Percentiles rank a stretch among this genome's conserved stretches.
Evolutionary conservation across 805 yeast genomes (phyloP).

Genomic region (Candida palmyrensis): DNA sequence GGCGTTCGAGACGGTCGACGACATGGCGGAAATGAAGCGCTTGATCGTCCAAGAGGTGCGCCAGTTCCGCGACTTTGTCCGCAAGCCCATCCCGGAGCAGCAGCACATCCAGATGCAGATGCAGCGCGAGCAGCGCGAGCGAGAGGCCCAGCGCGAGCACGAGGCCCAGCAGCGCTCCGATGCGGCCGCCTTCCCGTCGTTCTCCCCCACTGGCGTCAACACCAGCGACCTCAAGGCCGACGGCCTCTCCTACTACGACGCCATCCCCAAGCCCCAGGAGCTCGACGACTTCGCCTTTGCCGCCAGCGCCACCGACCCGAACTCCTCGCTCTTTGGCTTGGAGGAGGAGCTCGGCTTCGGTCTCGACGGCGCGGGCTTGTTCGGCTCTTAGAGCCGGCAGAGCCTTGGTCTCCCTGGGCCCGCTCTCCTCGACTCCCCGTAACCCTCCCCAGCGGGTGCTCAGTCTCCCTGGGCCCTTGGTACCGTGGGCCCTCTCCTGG

Average conservation of each 20-base stretch:
- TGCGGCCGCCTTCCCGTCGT: constrained; percentile 1
- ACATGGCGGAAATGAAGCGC: constrained; percentile 65
- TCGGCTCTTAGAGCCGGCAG: too few relatives aligned
- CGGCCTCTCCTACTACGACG: constrained; percentile 26
- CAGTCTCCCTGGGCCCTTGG: too few relatives aligned
- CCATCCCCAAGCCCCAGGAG: constrained; percentile 42
- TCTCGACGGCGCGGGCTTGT: constrained; percentile 28
- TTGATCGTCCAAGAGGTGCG: constrained; percentile 79
- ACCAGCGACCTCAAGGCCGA: constrained; percentile 17
- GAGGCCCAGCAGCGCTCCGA: constrained; percentile 10
- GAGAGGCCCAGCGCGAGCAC: constrained; percentile 15
- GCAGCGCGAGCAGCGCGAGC: constrained; percentile 23
- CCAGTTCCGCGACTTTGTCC: constrained; percentile 72
- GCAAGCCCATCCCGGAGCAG: constrained; percentile 63
- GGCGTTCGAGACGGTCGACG: constrained; percentile 79
- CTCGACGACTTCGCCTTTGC: constrained; percentile 31
- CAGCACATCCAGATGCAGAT: constrained; percentile 35
- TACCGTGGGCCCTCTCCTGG: too few relatives aligned
- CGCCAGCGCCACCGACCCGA: constrained; percentile 5
- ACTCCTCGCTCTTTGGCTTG: constrained; percentile 21
- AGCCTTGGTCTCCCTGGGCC: too few relatives aligned
- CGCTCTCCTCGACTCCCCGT: too few relatives aligned
- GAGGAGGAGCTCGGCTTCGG: constrained; percentile 44
- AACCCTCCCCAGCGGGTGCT: too few relatives aligned
- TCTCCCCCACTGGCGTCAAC: constrained; percentile 12